Conservation (phyloP, 1,284 basidiomycete species). For the Papiliotrema nemorosa region DNA sequence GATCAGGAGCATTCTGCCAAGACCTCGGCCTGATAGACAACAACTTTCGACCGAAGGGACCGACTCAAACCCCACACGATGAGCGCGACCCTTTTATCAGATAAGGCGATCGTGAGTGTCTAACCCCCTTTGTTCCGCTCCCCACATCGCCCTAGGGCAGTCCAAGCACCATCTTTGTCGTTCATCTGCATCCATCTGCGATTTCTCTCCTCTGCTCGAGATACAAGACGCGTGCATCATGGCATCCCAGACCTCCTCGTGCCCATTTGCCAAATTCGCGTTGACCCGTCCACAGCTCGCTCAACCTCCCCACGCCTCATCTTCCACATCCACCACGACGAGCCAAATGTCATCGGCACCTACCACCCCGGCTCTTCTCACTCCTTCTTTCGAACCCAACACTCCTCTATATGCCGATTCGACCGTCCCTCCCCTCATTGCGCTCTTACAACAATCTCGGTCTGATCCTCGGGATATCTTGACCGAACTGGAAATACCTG, state of each 20-base stretch:
- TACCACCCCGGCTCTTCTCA: constrained; percentile 3
- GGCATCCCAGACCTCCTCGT: background rate
- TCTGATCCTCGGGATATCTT: constrained; percentile 2
- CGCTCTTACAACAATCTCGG: background rate
- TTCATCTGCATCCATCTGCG: background rate
- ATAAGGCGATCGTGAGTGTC: constrained; percentile 20
- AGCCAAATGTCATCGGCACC: background rate
- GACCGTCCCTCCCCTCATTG: constrained; percentile 1
- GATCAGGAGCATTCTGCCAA: too few relatives aligned
- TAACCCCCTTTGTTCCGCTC: background rate
- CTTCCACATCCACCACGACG: background rate
- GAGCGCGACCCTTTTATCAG: constrained; percentile 14
- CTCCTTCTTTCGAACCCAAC: constrained; percentile 25
- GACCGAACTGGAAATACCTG: constrained; percentile 26
- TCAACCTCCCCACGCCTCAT: background rate
- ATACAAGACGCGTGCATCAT: background rate
- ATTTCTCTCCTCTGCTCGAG: background rate
- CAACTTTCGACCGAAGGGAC: background rate
- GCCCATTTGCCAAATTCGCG: background rate
- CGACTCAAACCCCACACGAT: background rate
- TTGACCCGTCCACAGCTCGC: background rate
- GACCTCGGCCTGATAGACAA: too few relatives aligned
- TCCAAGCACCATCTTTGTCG: constrained; percentile 7
- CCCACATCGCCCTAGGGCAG: background rate
- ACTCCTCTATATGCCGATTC: constrained; percentile 7